Conservation (phyloP, 768 basidiomycete species). For the Jaapia argillacea region DNA sequence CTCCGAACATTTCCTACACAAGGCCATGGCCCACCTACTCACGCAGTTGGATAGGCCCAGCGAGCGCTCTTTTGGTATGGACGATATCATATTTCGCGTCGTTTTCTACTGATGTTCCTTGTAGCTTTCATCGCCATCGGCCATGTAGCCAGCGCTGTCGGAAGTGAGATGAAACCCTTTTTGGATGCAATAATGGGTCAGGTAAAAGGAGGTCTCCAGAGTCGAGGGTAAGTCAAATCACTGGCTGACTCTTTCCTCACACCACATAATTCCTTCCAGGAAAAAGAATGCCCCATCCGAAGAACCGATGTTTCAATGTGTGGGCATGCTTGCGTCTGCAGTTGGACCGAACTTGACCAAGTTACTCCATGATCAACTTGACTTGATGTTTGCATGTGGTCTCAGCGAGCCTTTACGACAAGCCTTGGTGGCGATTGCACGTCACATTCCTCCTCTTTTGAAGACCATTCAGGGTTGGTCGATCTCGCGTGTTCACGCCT, state of each 20-base stretch:
- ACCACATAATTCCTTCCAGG: conserved; percentile 22
- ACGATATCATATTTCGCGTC: neutral
- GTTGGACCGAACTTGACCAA: conserved; percentile 96
- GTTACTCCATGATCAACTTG: conserved; percentile 90
- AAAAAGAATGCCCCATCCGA: conserved; percentile 90
- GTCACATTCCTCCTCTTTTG: conserved; percentile 81
- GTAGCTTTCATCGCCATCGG: conserved; percentile 94
- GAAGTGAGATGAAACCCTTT: conserved; percentile 93
- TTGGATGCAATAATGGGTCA: conserved; percentile 84
- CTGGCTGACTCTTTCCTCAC: neutral
- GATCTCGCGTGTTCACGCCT: neutral
- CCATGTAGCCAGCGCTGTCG: conserved; percentile 84
- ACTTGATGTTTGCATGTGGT: conserved; percentile 93
- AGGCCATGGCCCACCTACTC: conserved; percentile 87
- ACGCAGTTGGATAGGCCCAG: conserved; percentile 81
- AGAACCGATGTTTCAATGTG: conserved; percentile 94
- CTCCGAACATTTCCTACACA: conserved; percentile 83
- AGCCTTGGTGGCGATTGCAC: conserved; percentile 77
- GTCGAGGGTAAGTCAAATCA: conserved; percentile 59
- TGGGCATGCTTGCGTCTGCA: conserved; percentile 91
- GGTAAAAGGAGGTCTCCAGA: conserved; percentile 83
- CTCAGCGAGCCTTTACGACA: conserved; percentile 82
- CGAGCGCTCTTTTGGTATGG: conserved; percentile 81
- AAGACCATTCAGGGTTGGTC: conserved; percentile 81
- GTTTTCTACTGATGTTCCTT: conserved; percentile 5